Base-by-base conservation (phyloP, 208 protist species). In the Crithidia bombi region DNA sequence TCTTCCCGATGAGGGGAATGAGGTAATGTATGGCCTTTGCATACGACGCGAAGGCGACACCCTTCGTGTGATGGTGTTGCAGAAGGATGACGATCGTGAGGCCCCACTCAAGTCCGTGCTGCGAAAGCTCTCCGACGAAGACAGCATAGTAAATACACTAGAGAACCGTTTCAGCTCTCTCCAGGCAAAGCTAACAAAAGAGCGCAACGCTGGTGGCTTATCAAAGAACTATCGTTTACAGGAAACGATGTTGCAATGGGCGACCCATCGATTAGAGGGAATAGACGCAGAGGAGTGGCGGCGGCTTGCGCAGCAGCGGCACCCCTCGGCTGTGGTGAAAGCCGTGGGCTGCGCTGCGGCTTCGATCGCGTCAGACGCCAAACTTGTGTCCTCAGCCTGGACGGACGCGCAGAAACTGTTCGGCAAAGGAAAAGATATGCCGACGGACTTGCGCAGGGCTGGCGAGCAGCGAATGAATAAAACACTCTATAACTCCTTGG, bases 181-280 rank as follows among this genome's bases (percentile, higher is more conserved):
- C 3, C 59, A 65, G 28, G 11, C 63, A 11, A 57, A 61, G 23
- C 12, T 59, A 35, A 35, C 49, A 35, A 52, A 65, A 28, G 70
- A 76, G 36, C 26, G 41, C 12, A 33, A 23, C 4, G 36, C 44
- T n/a, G 36, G 21, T 12, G 51, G 19, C 6, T 54, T 38, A 19
- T 23, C 65, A 5, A 49, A 57, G 19, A 65, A 36, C 9, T 76
- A 43, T 46, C 55, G 55, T 0, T 23, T 64, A 17, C 70, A 76
- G 36, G 41, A 76, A 28, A 70, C 41, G 26, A 57, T 76, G 63
- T 47, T 70, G 51, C 70, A 59, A 36, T 76, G 55, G 62, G 62
- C 70, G 5, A 26, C 46, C 7, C 70, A 43, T 15, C 70, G 56
- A 17, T 15, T 76, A 25, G 70, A 76, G n/a, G 47, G 56, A 21